These are phyloP conservation scores for Coriaria nepalensis DNA, from an alignment of 306 rosid genomes.

Conservation along the genomic window DNA sequence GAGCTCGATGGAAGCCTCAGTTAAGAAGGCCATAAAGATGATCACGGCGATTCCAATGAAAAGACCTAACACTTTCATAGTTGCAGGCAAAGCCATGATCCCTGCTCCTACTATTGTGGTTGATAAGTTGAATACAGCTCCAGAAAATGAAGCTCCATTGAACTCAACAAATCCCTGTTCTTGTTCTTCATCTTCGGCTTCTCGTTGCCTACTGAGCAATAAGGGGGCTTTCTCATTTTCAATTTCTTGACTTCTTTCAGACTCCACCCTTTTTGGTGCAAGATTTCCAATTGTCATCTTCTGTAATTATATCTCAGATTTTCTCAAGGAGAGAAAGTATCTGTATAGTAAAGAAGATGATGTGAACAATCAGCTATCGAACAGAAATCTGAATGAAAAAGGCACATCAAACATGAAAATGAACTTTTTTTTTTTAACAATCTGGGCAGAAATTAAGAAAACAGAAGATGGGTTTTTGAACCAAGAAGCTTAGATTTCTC, in stretches of 20 bases:
- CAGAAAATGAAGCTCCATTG: slow-evolving; percentile 23
- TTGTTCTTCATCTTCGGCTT: too few species aligned
- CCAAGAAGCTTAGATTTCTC: too few species aligned
- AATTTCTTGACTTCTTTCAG: neutral
- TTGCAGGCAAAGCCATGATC: slow-evolving; percentile 34
- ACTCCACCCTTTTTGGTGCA: slow-evolving; percentile 5
- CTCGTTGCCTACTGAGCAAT: slow-evolving; percentile 13
- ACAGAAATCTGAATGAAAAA: too few species aligned
- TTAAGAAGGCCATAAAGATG: slow-evolving; percentile 20
- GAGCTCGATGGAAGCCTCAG: slow-evolving; percentile 25
- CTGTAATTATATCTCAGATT: neutral
- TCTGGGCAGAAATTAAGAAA: too few species aligned
- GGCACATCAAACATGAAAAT: too few species aligned
- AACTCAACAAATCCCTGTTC: slow-evolving; percentile 7
- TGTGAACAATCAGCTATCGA: too few species aligned
- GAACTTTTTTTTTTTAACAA: too few species aligned
- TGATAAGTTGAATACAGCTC: slow-evolving; percentile 28
- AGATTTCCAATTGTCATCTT: slow-evolving; percentile 7
- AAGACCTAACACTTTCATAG: slow-evolving; percentile 27
- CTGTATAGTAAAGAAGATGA: too few species aligned
- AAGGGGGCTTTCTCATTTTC: slow-evolving; percentile 19
- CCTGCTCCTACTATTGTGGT: slow-evolving; percentile 29
- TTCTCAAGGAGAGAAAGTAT: neutral
- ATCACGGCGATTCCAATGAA: slow-evolving; percentile 18
- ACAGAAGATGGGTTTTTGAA: too few species aligned